Conservation (phyloP, 1,284 basidiomycete genomes). For the Calocybe gambosa region DNA sequence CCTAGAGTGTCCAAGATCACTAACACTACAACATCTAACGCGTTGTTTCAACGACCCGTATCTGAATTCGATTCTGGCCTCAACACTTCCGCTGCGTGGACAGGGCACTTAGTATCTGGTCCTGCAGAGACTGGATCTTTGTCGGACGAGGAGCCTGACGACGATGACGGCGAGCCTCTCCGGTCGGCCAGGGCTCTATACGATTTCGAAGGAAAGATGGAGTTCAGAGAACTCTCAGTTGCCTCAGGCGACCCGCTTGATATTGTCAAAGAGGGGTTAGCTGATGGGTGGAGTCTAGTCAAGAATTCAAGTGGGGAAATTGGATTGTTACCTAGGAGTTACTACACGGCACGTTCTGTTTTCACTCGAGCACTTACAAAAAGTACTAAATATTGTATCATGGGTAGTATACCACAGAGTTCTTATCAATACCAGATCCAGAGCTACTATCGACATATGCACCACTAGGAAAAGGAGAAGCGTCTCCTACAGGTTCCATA, state of each 20-base stretch:
- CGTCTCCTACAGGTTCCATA: conserved; percentile 37
- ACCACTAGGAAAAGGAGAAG: conserved; percentile 21
- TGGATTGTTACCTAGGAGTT: conserved; percentile 63
- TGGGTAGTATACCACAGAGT: conserved; percentile 55
- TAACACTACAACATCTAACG: conserved; percentile 13
- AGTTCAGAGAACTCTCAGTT: conserved; percentile 63
- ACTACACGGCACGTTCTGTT: conserved; percentile 58
- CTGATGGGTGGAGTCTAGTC: conserved; percentile 73
- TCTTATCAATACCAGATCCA: conserved; percentile 42
- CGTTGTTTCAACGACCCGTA: conserved; percentile 22
- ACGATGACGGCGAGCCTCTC: conserved; percentile 35
- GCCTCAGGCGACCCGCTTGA: conserved; percentile 61
- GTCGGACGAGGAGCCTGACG: conserved; percentile 29
- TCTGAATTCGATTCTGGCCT: conserved; percentile 69
- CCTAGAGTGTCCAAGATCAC: conserved; percentile 20
- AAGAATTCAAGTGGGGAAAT: conserved; percentile 48
- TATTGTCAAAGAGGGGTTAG: conserved; percentile 58
- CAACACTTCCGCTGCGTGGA: conserved; percentile 72
- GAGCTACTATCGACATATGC: conserved; percentile 27
- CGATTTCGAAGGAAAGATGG: conserved; percentile 64
- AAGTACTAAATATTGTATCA: conserved; percentile 1
- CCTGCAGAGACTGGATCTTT: conserved; percentile 22
- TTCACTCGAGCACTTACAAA: background rate
- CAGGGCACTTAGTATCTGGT: conserved; percentile 48
- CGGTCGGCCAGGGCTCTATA: conserved; percentile 61